Percentiles rank a stretch among this genome's conserved stretches.
Evolutionary conservation across 352 stramenopile genomes (phyloP).

Genomic region (Phytophthora aleatoria): DNA sequence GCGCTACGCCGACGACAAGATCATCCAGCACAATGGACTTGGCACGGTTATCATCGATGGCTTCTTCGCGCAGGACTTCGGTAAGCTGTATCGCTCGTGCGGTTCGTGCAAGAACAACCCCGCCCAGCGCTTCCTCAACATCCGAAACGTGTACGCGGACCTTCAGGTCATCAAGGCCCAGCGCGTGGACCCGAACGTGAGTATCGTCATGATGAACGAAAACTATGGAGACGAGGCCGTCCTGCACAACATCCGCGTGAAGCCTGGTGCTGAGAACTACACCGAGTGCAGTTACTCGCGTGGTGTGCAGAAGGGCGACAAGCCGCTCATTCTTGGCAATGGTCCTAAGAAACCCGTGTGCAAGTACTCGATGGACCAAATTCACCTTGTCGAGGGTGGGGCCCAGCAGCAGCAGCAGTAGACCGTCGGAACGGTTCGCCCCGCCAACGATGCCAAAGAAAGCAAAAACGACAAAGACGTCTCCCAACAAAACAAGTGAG

Average conservation of each 20-base stretch:
- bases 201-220: slow-evolving; percentile 53
- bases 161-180: slow-evolving; percentile 39
- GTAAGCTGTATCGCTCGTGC: slow-evolving; percentile 17
- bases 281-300: slow-evolving; percentile 17
- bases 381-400: slow-evolving; percentile 20
- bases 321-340: slow-evolving; percentile 37
- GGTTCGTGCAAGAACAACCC: slow-evolving; percentile 18
- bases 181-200: slow-evolving; percentile 42
- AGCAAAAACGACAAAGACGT: too few species aligned
- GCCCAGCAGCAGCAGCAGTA: too few species aligned
- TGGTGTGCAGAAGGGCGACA: slow-evolving; percentile 13
- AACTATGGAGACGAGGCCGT: slow-evolving; percentile 44
- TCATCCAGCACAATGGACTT: slow-evolving; percentile 51
- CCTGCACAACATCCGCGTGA: slow-evolving; percentile 44
- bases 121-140: slow-evolving; percentile 42
- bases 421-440: too few species aligned
- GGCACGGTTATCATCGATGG: slow-evolving; percentile 34
- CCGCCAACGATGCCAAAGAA: too few species aligned
- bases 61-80: slow-evolving; percentile 13
- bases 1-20: slow-evolving; percentile 55
- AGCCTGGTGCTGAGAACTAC: slow-evolving; percentile 16
- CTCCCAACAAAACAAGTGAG: too few species aligned
- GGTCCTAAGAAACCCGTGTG: slow-evolving; percentile 33
- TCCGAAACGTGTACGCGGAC: slow-evolving; percentile 38
- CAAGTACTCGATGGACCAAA: slow-evolving; percentile 31